Evolutionary conservation across 305 asterid genomes (phyloP).

Genomic region (Fraxinus platypoda): DNA sequence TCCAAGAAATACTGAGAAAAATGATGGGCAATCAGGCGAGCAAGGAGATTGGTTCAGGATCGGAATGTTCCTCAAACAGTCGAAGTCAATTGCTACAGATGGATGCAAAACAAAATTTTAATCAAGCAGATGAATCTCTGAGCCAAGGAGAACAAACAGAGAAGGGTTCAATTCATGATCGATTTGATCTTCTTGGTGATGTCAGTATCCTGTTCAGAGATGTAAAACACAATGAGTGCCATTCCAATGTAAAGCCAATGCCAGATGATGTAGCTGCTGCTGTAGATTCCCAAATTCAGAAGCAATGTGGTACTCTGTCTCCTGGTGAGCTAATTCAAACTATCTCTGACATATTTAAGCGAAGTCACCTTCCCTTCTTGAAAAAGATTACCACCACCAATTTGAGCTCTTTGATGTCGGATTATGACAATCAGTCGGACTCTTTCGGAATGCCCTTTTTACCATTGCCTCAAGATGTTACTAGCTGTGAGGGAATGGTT

Average conservation of each 20-base stretch:
- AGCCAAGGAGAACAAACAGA: conserved; percentile 45
- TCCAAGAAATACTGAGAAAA: conserved; percentile 82
- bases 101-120: conserved; percentile 35
- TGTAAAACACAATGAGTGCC: conserved; percentile 53
- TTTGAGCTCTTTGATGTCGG: conserved; percentile 60
- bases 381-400: conserved; percentile 67
- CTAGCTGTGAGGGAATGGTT: conserved; percentile 98
- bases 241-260: conserved; percentile 41
- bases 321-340: conserved; percentile 80
- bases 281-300: conserved; percentile 42
- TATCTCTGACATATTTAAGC: conserved; percentile 63
- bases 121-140: conserved; percentile 31
- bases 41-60: conserved; percentile 34
- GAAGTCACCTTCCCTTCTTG: conserved; percentile 82
- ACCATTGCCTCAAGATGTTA: conserved; percentile 77
- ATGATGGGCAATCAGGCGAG: conserved; percentile 61
- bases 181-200: conserved; percentile 72
- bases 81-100: conserved; percentile 30
- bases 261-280: conserved; percentile 46
- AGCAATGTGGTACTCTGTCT: conserved; percentile 51
- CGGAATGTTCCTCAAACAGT: conserved; percentile 34
- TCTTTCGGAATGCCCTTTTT: conserved; percentile 85
- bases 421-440: conserved; percentile 84
- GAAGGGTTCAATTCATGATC: conserved; percentile 52
- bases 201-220: conserved; percentile 68